Percentiles rank a stretch among this genome's conserved stretches.
These are phyloP conservation scores for Leptographium wingfieldii DNA, from an alignment of 2,329 filamentous ascomycete genomes.

Conservation along the genomic window DNA sequence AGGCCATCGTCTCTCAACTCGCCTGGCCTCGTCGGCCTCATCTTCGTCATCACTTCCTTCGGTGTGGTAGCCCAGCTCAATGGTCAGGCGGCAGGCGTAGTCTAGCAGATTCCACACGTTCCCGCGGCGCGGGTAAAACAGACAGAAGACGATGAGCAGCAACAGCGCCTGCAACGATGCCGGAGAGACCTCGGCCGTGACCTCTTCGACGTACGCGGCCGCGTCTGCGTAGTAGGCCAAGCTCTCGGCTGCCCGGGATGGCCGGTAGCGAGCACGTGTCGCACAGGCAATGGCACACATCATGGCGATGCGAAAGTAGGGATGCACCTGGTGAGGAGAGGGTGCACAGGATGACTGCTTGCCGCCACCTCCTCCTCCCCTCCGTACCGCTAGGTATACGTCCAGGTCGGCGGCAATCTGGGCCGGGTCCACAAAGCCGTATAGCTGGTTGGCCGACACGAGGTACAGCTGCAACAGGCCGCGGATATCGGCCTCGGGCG, in stretches of 20 bases:
- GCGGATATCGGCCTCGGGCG: conserved; percentile 7
- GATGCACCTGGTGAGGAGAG: conserved; percentile 13
- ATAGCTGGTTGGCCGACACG: conserved; percentile 17
- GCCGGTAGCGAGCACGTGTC: conserved; percentile 17
- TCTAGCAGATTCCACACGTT: conserved; percentile 13
- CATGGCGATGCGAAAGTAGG: conserved; percentile 21
- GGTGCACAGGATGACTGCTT: not conserved
- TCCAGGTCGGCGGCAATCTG: conserved; percentile 14
- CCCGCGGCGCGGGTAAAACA: conserved; percentile 11
- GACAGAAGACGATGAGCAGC: conserved; percentile 10
- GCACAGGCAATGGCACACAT: conserved; percentile 20
- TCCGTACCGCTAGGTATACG: conserved; percentile 12
- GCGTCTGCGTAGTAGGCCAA: conserved; percentile 9
- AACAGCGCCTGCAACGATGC: conserved; percentile 10
- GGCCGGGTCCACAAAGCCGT: conserved; percentile 17
- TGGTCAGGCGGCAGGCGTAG: conserved; percentile 11
- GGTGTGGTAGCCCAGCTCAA: conserved; percentile 22
- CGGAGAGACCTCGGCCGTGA: conserved; percentile 10
- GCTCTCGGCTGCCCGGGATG: conserved; percentile 9
- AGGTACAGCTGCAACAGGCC: conserved; percentile 17
- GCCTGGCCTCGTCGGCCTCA: not conserved
- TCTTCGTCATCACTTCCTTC: conserved; percentile 8
- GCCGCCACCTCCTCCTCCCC: not conserved
- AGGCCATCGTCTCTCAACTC: too few relatives aligned
- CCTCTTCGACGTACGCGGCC: conserved; percentile 9